phyloP scores from a whole-genome alignment of 2,329 filamentous ascomycete genomes.

The Rutstroemia sydowiana region DNA sequence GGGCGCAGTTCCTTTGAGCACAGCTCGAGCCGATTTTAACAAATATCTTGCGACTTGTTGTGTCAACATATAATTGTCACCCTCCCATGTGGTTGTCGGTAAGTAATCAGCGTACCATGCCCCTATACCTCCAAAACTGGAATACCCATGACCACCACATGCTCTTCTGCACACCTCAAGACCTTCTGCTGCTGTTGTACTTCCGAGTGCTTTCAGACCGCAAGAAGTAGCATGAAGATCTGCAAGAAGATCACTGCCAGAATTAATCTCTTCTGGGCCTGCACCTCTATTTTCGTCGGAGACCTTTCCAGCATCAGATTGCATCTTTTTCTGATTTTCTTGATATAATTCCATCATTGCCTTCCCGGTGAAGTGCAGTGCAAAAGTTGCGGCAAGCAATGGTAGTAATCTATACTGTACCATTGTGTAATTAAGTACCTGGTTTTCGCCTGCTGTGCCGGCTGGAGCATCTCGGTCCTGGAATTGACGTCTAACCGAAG shows the following conservation, averaged over 20 bases:
- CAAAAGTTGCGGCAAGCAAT: constrained; percentile 65
- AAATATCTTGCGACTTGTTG: constrained; percentile 70
- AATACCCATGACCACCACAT: constrained; percentile 72
- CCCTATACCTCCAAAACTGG: constrained; percentile 68
- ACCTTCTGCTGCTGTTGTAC: constrained; percentile 65
- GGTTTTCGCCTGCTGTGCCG: constrained; percentile 55
- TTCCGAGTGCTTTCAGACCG: constrained; percentile 66
- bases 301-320: constrained; percentile 33
- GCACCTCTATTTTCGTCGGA: constrained; percentile 44
- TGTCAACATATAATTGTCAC: constrained; percentile 73
- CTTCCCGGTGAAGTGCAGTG: constrained; percentile 72
- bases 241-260: constrained; percentile 60
- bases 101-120: constrained; percentile 70
- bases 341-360: constrained; percentile 69
- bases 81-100: constrained; percentile 54
- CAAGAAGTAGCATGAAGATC: constrained; percentile 73
- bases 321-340: constrained; percentile 64
- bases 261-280: constrained; percentile 60
- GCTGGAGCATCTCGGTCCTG: constrained; percentile 62
- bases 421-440: constrained; percentile 76
- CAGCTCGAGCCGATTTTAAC: constrained; percentile 66
- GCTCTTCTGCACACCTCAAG: constrained; percentile 68
- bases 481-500: constrained; percentile 68
- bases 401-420: constrained; percentile 68
- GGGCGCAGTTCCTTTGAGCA: constrained; percentile 56